Conservation (phyloP, 345 rosid genomes). For the Gossypium australe region DNA sequence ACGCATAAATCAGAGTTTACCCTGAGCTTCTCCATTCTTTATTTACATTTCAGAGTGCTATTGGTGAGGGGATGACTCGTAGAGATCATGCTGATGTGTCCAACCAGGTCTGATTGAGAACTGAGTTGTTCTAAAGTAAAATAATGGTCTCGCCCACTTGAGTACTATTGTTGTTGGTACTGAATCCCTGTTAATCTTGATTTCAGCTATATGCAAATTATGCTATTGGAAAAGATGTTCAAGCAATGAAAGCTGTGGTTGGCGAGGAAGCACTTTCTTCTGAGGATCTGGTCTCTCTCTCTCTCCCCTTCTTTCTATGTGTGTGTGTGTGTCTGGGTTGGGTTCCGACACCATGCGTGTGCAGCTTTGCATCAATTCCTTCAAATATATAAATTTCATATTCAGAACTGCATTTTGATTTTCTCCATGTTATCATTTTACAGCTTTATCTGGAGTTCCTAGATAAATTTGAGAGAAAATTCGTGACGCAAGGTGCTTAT, state of each 20-base stretch:
- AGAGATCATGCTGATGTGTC: conserved; percentile 91
- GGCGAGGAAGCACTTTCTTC: conserved; percentile 99
- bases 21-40: background rate
- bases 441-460: conserved; percentile 83
- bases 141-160: background rate
- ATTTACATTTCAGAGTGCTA: conserved; percentile 11
- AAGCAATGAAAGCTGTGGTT: conserved; percentile 98
- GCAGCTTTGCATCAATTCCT: background rate
- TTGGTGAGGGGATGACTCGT: conserved; percentile 90
- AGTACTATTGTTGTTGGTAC: background rate
- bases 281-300: conserved; percentile 68
- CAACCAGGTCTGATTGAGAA: conserved; percentile 55
- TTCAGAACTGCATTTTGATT: background rate
- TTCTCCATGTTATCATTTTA: conserved; percentile 12
- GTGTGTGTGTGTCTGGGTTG: background rate
- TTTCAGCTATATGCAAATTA: conserved; percentile 87
- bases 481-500: conserved; percentile 84
- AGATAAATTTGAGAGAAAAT: conserved; percentile 91
- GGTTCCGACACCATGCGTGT: no score
- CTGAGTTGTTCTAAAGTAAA: conserved; percentile 1
- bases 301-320: background rate
- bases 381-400: background rate
- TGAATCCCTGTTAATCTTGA: conserved; percentile 9
- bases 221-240: conserved; percentile 94
- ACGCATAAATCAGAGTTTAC: background rate